Percentiles rank a stretch among this genome's conserved stretches.
Conservation (phyloP, 257 asterid species). For the Apocynum venetum region DNA sequence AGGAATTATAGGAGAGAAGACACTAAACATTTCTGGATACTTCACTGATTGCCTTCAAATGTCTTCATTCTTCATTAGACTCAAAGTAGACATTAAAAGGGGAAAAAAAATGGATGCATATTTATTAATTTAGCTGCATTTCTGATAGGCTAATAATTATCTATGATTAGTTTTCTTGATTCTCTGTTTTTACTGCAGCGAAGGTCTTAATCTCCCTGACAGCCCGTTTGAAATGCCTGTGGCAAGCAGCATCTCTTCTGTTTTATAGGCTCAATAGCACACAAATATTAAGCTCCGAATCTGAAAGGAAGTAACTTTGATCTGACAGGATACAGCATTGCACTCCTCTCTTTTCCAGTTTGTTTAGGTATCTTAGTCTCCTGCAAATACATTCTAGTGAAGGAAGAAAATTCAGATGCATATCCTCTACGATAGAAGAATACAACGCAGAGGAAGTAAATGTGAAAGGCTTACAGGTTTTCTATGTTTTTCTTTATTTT, state of each 20-base stretch:
- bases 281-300: slow-evolving; percentile 26
- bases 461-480: slow-evolving; percentile 26
- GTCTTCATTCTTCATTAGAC: neutral
- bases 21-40: too few species aligned
- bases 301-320: slow-evolving; percentile 27
- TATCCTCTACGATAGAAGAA: slow-evolving; percentile 32
- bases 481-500: slow-evolving; percentile 8
- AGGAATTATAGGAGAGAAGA: neutral
- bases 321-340: slow-evolving; percentile 27
- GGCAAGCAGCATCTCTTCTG: slow-evolving; percentile 49
- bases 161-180: neutral
- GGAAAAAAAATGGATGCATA: neutral
- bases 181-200: slow-evolving; percentile 34
- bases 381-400: slow-evolving; percentile 36
- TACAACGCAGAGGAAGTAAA: slow-evolving; percentile 29
- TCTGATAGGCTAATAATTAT: neutral
- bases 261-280: slow-evolving; percentile 33
- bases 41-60: too few species aligned
- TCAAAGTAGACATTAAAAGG: too few species aligned
- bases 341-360: slow-evolving; percentile 12
- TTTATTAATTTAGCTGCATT: neutral
- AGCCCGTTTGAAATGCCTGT: slow-evolving; percentile 58
- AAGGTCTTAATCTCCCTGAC: slow-evolving; percentile 63
- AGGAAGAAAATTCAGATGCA: slow-evolving; percentile 33
- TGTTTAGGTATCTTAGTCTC: slow-evolving; percentile 24